Base-by-base conservation (phyloP, 2,329 filamentous ascomycete genomes). In the Microcera coccophila region DNA sequence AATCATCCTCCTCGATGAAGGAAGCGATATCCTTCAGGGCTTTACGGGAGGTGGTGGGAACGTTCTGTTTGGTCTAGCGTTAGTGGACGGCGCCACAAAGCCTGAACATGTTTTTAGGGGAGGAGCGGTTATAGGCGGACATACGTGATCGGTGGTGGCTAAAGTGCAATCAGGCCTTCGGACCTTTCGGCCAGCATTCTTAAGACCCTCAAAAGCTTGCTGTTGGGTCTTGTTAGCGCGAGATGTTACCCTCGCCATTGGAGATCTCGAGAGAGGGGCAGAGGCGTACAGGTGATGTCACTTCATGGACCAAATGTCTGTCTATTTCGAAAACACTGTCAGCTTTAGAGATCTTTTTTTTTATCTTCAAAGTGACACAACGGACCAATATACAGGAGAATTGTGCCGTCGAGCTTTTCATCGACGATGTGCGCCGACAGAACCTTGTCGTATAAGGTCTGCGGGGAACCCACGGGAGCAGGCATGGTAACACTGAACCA, bases 361-460 rank as follows among this genome's bases (percentile, higher is more conserved):
- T 12, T 12, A 2, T 24, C 3, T 3, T 31, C 18, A 19, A n/a
- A 24, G n/a, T 12, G 16, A 35, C 33, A 22, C 19, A 17, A 15
- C 81, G 56, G 74, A 90, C 89, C 89, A 63, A 97, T 97, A 67
- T 97, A 97, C 46, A 97, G 77, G 53, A 95, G 74, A 59, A 94
- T 76, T 45, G 90, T 96, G 69, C 91, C 91, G 70, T 97, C 91
- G 42, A 89, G 81, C 77, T 90, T 88, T 79, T 95, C 87, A 62
- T 96, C 88, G 63, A 98, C 90, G 60, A 97, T 85, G 68, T 98
- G 93, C 72, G 85, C 85, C 60, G 88, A 81, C 61, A 97, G 85
- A 69, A 97, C 90, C 82, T 97, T 97, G 78, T 97, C 91, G 73
- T 97, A 97, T 63, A 96, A 78, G 58, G 90, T 95, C 70, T 84